Percentiles rank a stretch among this genome's conserved stretches.
Conservation (phyloP, 2,329 filamentous ascomycete genomes). For the Fusarium tricinctum region DNA sequence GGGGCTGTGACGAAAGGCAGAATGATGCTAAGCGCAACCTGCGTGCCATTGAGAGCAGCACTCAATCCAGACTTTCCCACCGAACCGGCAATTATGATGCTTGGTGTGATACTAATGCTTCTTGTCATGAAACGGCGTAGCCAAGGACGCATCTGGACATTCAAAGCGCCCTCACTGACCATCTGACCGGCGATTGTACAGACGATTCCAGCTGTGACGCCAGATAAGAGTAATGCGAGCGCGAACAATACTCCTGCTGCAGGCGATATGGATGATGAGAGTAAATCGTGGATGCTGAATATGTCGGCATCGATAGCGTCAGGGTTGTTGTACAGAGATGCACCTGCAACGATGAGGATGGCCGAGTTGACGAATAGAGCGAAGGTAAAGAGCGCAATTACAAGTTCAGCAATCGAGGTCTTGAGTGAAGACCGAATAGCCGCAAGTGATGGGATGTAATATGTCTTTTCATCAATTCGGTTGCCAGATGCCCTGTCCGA, state of each 20-base stretch:
- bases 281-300: slow-evolving; percentile 83
- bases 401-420: slow-evolving; percentile 79
- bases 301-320: slow-evolving; percentile 79
- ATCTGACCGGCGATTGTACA: slow-evolving; percentile 93
- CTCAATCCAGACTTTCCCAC: slow-evolving; percentile 79
- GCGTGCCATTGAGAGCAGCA: slow-evolving; percentile 79
- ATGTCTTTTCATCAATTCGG: slow-evolving; percentile 59
- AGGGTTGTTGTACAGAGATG: slow-evolving; percentile 75
- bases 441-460: slow-evolving; percentile 77
- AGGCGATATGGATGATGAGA: slow-evolving; percentile 76
- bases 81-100: slow-evolving; percentile 85
- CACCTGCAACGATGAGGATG: slow-evolving; percentile 85
- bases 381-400: slow-evolving; percentile 82
- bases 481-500: too few relatives aligned
- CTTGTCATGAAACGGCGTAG: slow-evolving; percentile 82
- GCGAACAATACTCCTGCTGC: slow-evolving; percentile 88
- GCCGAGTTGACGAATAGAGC: slow-evolving; percentile 87
- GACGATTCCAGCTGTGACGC: slow-evolving; percentile 85
- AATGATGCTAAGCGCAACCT: slow-evolving; percentile 83
- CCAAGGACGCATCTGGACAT: slow-evolving; percentile 76
- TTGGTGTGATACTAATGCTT: slow-evolving; percentile 83
- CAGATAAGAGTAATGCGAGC: slow-evolving; percentile 82
- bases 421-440: slow-evolving; percentile 82
- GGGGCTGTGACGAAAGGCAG: slow-evolving; percentile 87
- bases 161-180: slow-evolving; percentile 84